Conservation (phyloP, 495 filamentous ascomycete genomes). For the Lasiosphaeris hirsuta region DNA sequence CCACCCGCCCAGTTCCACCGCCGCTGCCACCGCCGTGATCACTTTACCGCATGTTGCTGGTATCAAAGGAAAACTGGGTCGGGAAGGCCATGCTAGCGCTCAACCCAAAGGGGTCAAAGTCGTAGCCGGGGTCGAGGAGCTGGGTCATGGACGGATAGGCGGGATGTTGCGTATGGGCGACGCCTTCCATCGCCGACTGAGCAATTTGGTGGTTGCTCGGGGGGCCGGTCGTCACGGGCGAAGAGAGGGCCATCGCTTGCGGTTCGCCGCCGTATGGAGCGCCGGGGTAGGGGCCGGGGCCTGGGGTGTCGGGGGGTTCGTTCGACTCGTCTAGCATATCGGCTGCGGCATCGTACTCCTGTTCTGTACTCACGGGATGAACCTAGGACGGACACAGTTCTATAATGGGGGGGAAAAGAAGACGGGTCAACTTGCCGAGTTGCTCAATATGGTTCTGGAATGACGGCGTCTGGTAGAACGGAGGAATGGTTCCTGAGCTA, state of each 20-base stretch:
- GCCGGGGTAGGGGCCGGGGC: constrained; percentile 63
- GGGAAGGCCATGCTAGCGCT: constrained; percentile 94
- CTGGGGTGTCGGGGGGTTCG: constrained; percentile 56
- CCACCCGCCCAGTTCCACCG: too few relatives aligned
- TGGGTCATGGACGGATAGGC: constrained; percentile 59
- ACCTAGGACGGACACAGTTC: constrained; percentile 77
- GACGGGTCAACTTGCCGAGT: constrained; percentile 85
- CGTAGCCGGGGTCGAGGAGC: constrained; percentile 75
- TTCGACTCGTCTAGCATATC: constrained; percentile 88
- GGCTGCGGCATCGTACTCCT: constrained; percentile 96
- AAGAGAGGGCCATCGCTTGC: constrained; percentile 40
- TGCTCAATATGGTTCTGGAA: constrained; percentile 96
- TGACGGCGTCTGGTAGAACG: constrained; percentile 71
- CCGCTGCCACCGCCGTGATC: too few relatives aligned
- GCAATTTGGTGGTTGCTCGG: constrained; percentile 22
- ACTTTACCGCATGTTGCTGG: constrained; percentile 52
- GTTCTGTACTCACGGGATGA: constrained; percentile 83
- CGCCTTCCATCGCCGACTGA: constrained; percentile 33
- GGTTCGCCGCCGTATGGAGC: constrained; percentile 45
- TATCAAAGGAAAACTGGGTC: constrained; percentile 80
- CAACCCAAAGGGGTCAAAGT: constrained; percentile 86
- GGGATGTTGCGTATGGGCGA: constrained; percentile 38
- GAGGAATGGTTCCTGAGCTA: constrained; percentile 30
- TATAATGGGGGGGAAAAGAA: constrained; percentile 52
- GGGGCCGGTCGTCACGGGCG: constrained; percentile 38